Conservation (phyloP, 352 stramenopile species). For the Phytophthora cactorum region DNA sequence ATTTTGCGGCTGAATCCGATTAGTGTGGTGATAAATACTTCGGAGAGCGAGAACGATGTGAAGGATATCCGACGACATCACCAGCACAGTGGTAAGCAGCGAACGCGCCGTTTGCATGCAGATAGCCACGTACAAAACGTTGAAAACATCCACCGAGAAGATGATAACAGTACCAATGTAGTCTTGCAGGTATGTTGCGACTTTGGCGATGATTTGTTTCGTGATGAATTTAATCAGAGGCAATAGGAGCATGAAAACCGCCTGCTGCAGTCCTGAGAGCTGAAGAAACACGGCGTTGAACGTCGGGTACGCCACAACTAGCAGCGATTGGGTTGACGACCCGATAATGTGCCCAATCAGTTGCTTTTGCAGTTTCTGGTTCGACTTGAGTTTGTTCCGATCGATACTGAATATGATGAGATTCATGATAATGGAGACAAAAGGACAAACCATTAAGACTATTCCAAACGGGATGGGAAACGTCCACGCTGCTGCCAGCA, state of each 20-base stretch:
- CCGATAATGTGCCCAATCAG: background rate
- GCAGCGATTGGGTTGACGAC: constrained; percentile 19
- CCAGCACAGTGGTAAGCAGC: constrained; percentile 18
- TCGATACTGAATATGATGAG: constrained; percentile 25
- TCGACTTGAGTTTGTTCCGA: constrained; percentile 6
- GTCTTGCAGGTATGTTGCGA: constrained; percentile 29
- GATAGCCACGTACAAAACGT: constrained; percentile 40
- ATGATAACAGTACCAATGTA: constrained; percentile 24
- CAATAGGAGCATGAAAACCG: constrained; percentile 19
- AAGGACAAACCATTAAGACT: constrained; percentile 24
- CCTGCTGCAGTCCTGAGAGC: constrained; percentile 16
- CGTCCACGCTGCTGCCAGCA: constrained; percentile 26
- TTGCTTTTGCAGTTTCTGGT: constrained; percentile 12
- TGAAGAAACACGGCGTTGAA: constrained; percentile 34
- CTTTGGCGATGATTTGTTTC: constrained; percentile 29
- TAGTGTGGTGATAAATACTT: constrained; percentile 20
- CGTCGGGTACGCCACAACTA: constrained; percentile 33
- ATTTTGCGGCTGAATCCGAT: background rate
- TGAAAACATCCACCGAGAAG: constrained; percentile 44
- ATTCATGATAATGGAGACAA: constrained; percentile 22
- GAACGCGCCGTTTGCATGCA: constrained; percentile 43
- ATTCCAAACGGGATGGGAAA: constrained; percentile 39
- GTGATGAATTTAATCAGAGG: constrained; percentile 37
- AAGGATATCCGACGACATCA: constrained; percentile 19
- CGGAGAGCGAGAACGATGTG: constrained; percentile 23